A percentile compares a stretch with the other conserved stretches of the same genome.
phyloP scores from a whole-genome alignment of 1,284 basidiomycete genomes.

The Ustilago tritici region DNA sequence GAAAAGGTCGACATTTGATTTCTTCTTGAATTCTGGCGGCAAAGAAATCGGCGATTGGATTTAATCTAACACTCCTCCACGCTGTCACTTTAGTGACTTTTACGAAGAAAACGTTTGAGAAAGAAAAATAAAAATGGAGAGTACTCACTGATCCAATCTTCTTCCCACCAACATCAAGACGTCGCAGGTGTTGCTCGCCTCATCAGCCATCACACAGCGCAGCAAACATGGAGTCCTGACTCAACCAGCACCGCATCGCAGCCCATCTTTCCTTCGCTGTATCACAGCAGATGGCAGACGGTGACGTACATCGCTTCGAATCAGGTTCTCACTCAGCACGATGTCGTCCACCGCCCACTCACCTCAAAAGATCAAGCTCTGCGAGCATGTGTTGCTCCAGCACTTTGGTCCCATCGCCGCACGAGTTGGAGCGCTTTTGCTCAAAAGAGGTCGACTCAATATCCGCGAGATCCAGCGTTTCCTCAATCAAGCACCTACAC shows the following conservation, averaged over 20 bases:
- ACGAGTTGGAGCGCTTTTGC: slow-evolving; percentile 81
- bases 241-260: not conserved
- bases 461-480: slow-evolving; percentile 72
- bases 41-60: slow-evolving; percentile 24
- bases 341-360: slow-evolving; percentile 53
- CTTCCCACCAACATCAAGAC: not conserved
- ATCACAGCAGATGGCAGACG: not conserved
- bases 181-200: not conserved
- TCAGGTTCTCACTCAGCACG: not conserved
- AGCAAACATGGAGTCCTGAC: slow-evolving; percentile 16
- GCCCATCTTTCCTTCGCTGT: not conserved
- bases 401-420: slow-evolving; percentile 82
- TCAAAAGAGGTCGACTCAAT: slow-evolving; percentile 84
- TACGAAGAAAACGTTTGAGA: slow-evolving; percentile 33
- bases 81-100: slow-evolving; percentile 21
- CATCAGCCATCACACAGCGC: not conserved
- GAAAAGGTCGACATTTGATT: slow-evolving; percentile 5
- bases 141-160: slow-evolving; percentile 3
- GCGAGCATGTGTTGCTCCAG: slow-evolving; percentile 79
- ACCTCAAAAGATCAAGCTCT: slow-evolving; percentile 72
- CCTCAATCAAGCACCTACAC: slow-evolving; percentile 49
- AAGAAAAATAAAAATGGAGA: slow-evolving; percentile 1
- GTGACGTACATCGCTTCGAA: not conserved
- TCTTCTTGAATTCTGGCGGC: slow-evolving; percentile 10
- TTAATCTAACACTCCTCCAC: slow-evolving; percentile 21